Base-by-base conservation (phyloP, 495 filamentous ascomycete species). In the Penicillium egyptiacum region DNA sequence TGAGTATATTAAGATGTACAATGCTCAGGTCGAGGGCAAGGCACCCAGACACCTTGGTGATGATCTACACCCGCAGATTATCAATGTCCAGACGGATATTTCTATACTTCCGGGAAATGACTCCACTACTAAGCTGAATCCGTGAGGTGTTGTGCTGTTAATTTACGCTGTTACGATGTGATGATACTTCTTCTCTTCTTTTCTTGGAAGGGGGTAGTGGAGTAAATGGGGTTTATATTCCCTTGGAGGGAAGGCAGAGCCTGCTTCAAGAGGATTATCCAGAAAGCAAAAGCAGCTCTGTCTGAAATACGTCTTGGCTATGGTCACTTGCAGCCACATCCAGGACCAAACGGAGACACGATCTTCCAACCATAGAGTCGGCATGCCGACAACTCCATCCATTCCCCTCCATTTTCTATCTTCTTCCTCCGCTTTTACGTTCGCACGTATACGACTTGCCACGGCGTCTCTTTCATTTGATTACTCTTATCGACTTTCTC, bases 1-100 rank as follows among this genome's bases (percentile, higher is more conserved):
- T 5, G 67, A 71, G 44, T 74, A 68, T 28, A 52, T 65, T 52
- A 71, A 69, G 57, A 71, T 76, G 67, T 64, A 62, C 12, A 40
- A 40, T 30, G 42, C 56, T 1, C 52, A 60, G 55, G 16, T 41
- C 45, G 58, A 60, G 33, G 57, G 51, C 10, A 58, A 33, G 4
- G 16, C 57, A 20, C 30, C 50, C 17, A 30, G 47, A 0, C 56
- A 42, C n/a, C 20, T 61, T 22, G 66, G 66, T 19, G 56, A 57
- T 54, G 51, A 65, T 33, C 55, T 70, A 2, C 37, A 51, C 14
- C 62, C 62, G 3, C 33, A 63, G 49, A 66, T 61, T 52, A 74
- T 76, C 40, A 61, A 67, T 53, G 66, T 76, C 17, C 61, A 61
- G 44, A 69, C 66, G 31, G 66, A 67, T 55, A 67, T 69, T 51